Evolutionary conservation across 164 flowering plant species (phyloP).

Genomic region (Aristolochia fimbriata): DNA sequence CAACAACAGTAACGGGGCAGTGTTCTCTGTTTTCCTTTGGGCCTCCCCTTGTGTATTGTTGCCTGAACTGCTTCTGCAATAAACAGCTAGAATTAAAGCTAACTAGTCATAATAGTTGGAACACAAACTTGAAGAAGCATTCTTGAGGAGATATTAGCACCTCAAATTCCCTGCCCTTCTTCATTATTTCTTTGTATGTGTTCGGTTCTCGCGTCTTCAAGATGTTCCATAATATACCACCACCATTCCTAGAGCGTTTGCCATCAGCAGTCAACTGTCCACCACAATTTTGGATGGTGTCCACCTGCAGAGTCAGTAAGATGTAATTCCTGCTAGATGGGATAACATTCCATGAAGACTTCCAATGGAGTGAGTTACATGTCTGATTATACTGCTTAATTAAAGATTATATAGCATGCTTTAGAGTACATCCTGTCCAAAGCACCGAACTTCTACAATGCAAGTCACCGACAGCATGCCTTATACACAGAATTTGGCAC

Average conservation of each 20-base stretch:
- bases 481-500: too few species aligned
- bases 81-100: background rate
- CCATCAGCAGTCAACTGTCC: conserved; percentile 93
- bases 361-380: background rate
- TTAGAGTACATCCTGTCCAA: too few species aligned
- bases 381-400: background rate
- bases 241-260: conserved; percentile 55
- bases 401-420: background rate
- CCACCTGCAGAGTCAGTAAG: conserved; percentile 45
- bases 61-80: conserved; percentile 75
- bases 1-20: conserved; percentile 13
- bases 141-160: conserved; percentile 18
- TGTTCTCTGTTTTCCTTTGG: conserved; percentile 11
- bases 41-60: conserved; percentile 20
- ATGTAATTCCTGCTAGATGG: background rate
- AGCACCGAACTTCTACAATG: too few species aligned
- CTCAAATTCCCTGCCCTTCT: conserved; percentile 75
- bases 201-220: conserved; percentile 74
- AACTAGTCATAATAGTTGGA: background rate
- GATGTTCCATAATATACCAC: conserved; percentile 84
- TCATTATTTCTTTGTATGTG: conserved; percentile 84
- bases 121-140: background rate
- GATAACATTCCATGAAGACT: background rate
- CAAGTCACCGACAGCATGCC: too few species aligned
- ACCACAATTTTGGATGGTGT: conserved; percentile 88